A percentile compares a stretch with the other conserved stretches of the same genome.
Evolutionary conservation across 257 asterid genomes (phyloP).

Genomic region (Solanum paucissectum): DNA sequence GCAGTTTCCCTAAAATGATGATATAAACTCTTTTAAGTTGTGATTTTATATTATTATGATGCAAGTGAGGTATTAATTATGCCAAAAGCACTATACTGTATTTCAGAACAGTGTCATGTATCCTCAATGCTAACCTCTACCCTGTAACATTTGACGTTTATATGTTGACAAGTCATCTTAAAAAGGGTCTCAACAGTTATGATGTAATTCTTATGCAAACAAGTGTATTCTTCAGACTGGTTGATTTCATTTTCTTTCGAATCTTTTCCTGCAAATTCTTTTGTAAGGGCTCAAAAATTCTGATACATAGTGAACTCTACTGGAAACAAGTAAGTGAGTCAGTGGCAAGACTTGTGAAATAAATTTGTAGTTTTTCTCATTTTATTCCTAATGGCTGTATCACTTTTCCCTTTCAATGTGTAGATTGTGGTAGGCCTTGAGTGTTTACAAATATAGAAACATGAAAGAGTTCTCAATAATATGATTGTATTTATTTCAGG

Average conservation of each 20-base stretch:
- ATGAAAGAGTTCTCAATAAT: background rate
- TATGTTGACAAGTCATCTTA: background rate
- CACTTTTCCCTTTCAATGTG: background rate
- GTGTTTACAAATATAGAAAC: background rate
- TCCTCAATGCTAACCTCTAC: background rate
- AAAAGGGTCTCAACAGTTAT: background rate
- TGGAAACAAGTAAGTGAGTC: background rate
- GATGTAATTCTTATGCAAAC: background rate
- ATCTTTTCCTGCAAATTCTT: background rate
- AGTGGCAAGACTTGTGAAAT: background rate
- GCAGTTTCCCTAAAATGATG: background rate
- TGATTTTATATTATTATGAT: background rate
- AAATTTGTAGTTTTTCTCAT: background rate
- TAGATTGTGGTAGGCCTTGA: background rate
- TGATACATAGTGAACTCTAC: background rate
- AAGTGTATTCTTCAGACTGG: background rate
- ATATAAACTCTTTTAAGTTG: background rate
- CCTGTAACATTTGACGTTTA: background rate
- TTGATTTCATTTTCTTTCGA: background rate
- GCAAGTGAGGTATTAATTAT: background rate
- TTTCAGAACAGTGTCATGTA: background rate
- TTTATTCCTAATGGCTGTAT: background rate
- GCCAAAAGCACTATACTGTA: background rate
- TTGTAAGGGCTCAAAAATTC: background rate
- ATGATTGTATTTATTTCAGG: conserved; percentile 27